Base-by-base conservation (phyloP, 306 rosid genomes). In the Ormosia semicastrata region DNA sequence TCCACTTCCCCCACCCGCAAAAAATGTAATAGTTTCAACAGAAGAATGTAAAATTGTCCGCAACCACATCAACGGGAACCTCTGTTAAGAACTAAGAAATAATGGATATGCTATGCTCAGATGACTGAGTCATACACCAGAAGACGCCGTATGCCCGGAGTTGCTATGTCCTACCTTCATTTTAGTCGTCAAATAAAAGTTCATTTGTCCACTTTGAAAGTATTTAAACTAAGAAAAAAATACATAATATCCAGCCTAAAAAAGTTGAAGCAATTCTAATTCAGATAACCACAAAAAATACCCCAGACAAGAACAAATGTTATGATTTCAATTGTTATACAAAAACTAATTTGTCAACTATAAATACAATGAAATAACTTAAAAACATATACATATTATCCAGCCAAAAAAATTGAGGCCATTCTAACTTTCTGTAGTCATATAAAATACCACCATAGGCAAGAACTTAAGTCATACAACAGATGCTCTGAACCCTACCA, bases 331-430 rank as follows among this genome's bases (percentile, higher is more conserved):
- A 13, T 58, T 24, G 3, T 5, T 29, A 9, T 11, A 71, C 4
- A 71, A 30, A 13, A 36, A 50, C 47, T 3, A 66, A 7, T 10
- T 73, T 29, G 50, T 68, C 73, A 74, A 40, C 66, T 60, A 59
- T 40, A 37, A 79, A 40, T 13, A 56, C 17, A 46, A 5, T 12
- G 30, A 64, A 64, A 60, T 80, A 29, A 60, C 66, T 60, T 62
- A 0, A 39, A 63, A 7, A 62, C 12, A 66, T 82, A 37, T 67
- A 76, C 66, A 71, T 8, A 43, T 53, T n/a, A 63, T 18, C 77
- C 53, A 85, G 64, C 74, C 57, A 43, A 58, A 43, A 78, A 67
- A 69, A 78, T 33, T 32, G 41, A 44, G 71, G 79, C 79, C 76
- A 75, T 17, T 39, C 17, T 52, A 30, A 41, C 41, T 62, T 80